These are phyloP conservation scores for Fusarium vanettenii DNA, from an alignment of 2,329 filamentous ascomycete species.

Conservation along the genomic window DNA sequence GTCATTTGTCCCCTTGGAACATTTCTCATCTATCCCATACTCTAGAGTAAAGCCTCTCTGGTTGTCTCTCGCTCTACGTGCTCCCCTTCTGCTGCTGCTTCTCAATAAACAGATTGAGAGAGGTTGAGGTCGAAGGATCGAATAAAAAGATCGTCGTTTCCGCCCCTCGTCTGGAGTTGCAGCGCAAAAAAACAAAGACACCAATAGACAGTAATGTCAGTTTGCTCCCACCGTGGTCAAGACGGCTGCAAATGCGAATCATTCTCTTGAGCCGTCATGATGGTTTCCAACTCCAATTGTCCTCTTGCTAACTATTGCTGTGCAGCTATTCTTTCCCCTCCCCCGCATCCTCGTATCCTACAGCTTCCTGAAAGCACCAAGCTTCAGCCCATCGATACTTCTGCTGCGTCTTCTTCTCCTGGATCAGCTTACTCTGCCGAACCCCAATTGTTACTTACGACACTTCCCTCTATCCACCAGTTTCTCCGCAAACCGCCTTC, in stretches of 20 bases:
- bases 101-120: constrained; percentile 39
- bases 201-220: constrained; percentile 20
- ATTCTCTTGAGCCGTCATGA: not conserved
- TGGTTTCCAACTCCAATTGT: constrained; percentile 2
- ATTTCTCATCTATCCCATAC: constrained; percentile 4
- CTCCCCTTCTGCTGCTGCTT: constrained; percentile 41
- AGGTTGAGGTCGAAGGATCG: constrained; percentile 27
- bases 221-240: not conserved
- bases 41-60: constrained; percentile 10
- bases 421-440: constrained; percentile 2
- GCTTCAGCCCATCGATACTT: not conserved
- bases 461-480: not conserved
- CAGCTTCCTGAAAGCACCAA: not conserved
- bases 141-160: constrained; percentile 36
- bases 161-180: constrained; percentile 41
- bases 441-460: not conserved
- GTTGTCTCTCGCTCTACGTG: constrained; percentile 6
- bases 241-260: not conserved
- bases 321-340: constrained; percentile 24
- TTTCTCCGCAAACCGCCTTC: constrained; percentile 40
- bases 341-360: constrained; percentile 6
- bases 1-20: constrained; percentile 22
- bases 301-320: constrained; percentile 18
- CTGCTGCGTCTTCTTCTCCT: not conserved
- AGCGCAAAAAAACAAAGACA: constrained; percentile 29